Evolutionary conservation across 305 asterid genomes (phyloP).

Genomic region (Solanum hybrid): DNA sequence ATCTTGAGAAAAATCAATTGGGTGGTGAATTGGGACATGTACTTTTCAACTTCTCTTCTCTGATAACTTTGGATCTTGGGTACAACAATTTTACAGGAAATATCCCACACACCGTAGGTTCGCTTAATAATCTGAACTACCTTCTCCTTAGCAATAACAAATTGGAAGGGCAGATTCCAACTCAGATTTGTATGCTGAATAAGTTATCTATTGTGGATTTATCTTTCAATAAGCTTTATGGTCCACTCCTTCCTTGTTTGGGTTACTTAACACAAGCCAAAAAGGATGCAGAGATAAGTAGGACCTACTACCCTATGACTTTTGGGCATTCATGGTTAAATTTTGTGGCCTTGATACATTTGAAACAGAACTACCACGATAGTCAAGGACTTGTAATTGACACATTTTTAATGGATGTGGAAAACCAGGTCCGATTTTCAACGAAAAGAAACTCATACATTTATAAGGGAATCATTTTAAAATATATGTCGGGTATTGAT

Average conservation of each 20-base stretch:
- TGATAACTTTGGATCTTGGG: neutral
- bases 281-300: neutral
- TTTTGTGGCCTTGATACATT: too few species aligned
- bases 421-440: too few species aligned
- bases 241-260: constrained; percentile 10
- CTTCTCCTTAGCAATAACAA: neutral
- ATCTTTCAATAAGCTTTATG: neutral
- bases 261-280: neutral
- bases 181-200: neutral
- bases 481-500: too few species aligned
- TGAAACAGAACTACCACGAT: too few species aligned
- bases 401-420: too few species aligned
- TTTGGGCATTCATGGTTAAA: fast-evolving
- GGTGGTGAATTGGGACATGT: neutral
- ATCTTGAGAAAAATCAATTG: neutral
- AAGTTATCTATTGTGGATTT: constrained; percentile 5
- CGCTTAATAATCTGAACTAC: neutral
- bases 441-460: too few species aligned
- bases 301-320: fast-evolving
- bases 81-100: neutral
- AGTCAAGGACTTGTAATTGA: too few species aligned
- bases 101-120: neutral
- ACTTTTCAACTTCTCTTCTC: neutral
- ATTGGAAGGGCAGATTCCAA: constrained; percentile 1
- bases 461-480: too few species aligned